Percentiles rank a stretch among this genome's conserved stretches.
These are phyloP conservation scores for Tetracladium marchalianum DNA, from an alignment of 495 filamentous ascomycete genomes.

Conservation along the genomic window DNA sequence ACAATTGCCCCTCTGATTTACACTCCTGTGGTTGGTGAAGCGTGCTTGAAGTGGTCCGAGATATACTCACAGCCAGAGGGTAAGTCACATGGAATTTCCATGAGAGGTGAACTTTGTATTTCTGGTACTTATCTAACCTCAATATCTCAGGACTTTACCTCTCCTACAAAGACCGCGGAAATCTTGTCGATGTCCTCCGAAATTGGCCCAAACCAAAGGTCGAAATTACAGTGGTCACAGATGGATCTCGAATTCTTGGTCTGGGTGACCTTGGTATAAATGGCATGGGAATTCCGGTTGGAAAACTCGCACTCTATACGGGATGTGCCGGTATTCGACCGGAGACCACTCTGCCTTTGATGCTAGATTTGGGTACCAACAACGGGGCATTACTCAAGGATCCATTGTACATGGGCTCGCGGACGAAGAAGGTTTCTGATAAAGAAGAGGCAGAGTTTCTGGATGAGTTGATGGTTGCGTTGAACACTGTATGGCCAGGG, in stretches of 20 bases:
- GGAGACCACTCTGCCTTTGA: slow-evolving; percentile 62
- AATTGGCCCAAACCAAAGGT: slow-evolving; percentile 70
- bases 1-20: slow-evolving; percentile 66
- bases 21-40: slow-evolving; percentile 73
- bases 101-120: not conserved
- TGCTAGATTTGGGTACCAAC: slow-evolving; percentile 66
- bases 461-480: slow-evolving; percentile 71
- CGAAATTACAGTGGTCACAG: slow-evolving; percentile 73
- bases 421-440: slow-evolving; percentile 54
- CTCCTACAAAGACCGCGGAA: slow-evolving; percentile 65
- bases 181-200: slow-evolving; percentile 57
- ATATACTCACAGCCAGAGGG: slow-evolving; percentile 75
- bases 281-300: slow-evolving; percentile 78
- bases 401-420: slow-evolving; percentile 68
- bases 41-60: slow-evolving; percentile 71
- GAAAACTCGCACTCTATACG: slow-evolving; percentile 67
- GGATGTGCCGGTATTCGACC: slow-evolving; percentile 72
- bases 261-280: slow-evolving; percentile 74
- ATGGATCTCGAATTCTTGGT: slow-evolving; percentile 71
- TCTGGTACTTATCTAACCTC: not conserved
- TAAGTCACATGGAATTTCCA: slow-evolving; percentile 19
- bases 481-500: slow-evolving; percentile 69
- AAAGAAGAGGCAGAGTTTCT: slow-evolving; percentile 66
- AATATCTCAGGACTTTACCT: slow-evolving; percentile 56
- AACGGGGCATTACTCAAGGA: slow-evolving; percentile 63